phyloP scores from a whole-genome alignment of 805 yeast species.

The Priceomyces castillae region DNA sequence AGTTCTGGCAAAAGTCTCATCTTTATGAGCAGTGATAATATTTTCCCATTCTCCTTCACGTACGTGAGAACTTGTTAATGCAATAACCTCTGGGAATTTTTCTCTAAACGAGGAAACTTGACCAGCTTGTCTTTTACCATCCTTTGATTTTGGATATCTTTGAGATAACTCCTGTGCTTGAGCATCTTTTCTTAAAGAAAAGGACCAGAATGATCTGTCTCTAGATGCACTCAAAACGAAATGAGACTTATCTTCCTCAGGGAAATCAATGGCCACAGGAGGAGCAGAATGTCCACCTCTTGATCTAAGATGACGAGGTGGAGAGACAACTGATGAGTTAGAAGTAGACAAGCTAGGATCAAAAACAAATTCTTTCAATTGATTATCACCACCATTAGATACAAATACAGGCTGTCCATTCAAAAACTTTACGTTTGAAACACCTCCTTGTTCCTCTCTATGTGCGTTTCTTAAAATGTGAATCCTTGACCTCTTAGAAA shows the following conservation, averaged over 20 bases:
- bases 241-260: conserved; percentile 74
- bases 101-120: conserved; percentile 50
- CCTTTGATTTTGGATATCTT: conserved; percentile 43
- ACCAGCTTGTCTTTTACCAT: conserved; percentile 52
- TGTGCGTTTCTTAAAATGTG: conserved; percentile 76
- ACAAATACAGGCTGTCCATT: conserved; percentile 91
- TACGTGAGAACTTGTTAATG: conserved; percentile 68
- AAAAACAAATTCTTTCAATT: conserved; percentile 84
- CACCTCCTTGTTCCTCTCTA: conserved; percentile 71
- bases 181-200: conserved; percentile 91
- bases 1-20: conserved; percentile 79
- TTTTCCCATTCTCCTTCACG: conserved; percentile 94
- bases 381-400: conserved; percentile 89
- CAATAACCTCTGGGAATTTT: conserved; percentile 73
- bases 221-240: conserved; percentile 81
- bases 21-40: conserved; percentile 82
- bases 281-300: conserved; percentile 98
- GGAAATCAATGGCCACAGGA: conserved; percentile 71
- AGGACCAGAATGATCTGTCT: conserved; percentile 86
- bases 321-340: conserved; percentile 65
- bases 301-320: conserved; percentile 88
- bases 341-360: conserved; percentile 81
- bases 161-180: conserved; percentile 94
- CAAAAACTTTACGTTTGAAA: conserved; percentile 67
- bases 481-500: conserved; percentile 67